phyloP scores from a whole-genome alignment of 164 flowering plant genomes.

The Liquidambar formosana region DNA sequence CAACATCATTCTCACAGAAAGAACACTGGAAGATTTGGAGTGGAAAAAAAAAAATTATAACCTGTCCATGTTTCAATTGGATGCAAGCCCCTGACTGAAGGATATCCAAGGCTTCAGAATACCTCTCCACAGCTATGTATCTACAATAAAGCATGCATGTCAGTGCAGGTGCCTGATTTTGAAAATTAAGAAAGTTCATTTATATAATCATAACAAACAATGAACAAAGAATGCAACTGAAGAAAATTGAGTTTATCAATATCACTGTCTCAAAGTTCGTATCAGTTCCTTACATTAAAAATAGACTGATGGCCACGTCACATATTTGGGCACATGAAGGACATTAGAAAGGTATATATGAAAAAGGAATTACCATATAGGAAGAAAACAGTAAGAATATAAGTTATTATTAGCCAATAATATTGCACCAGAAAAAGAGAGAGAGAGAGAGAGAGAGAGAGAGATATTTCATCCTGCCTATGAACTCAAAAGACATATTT shows the following conservation, averaged over 20 bases:
- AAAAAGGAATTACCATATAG: background rate
- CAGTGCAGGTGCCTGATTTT: background rate
- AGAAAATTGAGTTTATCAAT: background rate
- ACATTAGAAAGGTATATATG: background rate
- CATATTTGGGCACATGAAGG: background rate
- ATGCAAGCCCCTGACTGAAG: conserved; percentile 83
- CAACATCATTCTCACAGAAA: background rate
- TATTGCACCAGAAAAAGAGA: background rate
- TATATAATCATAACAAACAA: background rate
- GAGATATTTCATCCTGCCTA: background rate
- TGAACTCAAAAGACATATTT: background rate
- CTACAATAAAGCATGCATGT: conserved; percentile 34
- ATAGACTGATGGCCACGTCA: background rate
- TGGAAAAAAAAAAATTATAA: conserved; percentile 26
- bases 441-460: background rate
- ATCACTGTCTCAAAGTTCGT: background rate
- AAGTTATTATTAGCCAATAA: background rate
- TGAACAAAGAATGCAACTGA: background rate
- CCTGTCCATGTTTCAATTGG: conserved; percentile 84
- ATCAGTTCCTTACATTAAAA: background rate
- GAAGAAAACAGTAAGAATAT: background rate
- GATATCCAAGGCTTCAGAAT: conserved; percentile 80
- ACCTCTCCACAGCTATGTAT: conserved; percentile 70
- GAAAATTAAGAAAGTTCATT: background rate
- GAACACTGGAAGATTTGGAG: background rate